Conservation (phyloP, 257 asterid genomes). For the Fraxinus cuspidata region DNA sequence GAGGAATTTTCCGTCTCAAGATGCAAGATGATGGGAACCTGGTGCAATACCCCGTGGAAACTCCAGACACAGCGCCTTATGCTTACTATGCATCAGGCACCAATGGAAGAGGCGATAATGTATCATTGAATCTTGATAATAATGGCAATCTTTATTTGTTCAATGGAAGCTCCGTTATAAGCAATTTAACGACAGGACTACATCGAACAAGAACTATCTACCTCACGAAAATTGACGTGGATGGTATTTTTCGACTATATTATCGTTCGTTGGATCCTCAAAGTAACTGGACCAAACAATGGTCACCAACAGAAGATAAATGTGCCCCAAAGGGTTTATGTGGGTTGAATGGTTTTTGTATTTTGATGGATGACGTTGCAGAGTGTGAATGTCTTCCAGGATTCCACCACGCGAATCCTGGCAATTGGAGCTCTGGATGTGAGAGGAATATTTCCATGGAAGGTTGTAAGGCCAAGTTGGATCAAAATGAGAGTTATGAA, state of each 20-base stretch:
- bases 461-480: slow-evolving; percentile 31
- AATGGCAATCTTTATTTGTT: slow-evolving; percentile 48
- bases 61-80: neutral
- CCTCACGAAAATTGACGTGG: slow-evolving; percentile 41
- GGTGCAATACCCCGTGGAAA: slow-evolving; percentile 41
- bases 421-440: slow-evolving; percentile 43
- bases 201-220: slow-evolving; percentile 23
- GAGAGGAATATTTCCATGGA: slow-evolving; percentile 16
- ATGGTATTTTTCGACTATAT: slow-evolving; percentile 51
- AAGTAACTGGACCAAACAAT: slow-evolving; percentile 27
- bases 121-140: slow-evolving; percentile 36
- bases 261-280: slow-evolving; percentile 21
- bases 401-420: slow-evolving; percentile 29
- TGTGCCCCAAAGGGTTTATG: slow-evolving; percentile 54
- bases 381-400: slow-evolving; percentile 51
- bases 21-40: slow-evolving; percentile 61
- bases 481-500: neutral
- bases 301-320: slow-evolving; percentile 22
- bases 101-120: neutral
- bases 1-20: slow-evolving; percentile 36
- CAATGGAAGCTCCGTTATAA: slow-evolving; percentile 22
- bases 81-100: slow-evolving; percentile 37
- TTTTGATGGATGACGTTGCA: neutral
- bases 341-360: slow-evolving; percentile 51
- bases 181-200: slow-evolving; percentile 35